These are phyloP conservation scores for Lomentospora prolificans DNA, from an alignment of 2,329 filamentous ascomycete genomes.

Conservation along the genomic window DNA sequence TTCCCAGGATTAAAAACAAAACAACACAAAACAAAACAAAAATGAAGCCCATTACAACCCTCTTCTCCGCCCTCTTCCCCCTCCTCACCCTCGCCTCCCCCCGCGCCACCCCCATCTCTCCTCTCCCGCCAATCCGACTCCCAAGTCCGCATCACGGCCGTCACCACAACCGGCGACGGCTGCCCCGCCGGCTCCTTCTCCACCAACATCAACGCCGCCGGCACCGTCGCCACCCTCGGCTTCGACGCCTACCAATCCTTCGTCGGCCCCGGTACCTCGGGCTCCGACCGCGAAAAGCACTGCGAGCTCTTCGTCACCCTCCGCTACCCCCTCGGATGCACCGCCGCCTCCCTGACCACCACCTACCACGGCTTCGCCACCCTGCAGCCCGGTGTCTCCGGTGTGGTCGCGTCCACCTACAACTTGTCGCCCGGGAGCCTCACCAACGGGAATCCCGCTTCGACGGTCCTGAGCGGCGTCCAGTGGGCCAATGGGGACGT, in stretches of 20 bases:
- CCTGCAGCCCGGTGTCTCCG: background rate
- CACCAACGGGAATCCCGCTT: background rate
- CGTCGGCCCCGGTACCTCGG: slow-evolving; percentile 1
- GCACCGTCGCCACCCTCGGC: slow-evolving; percentile 2
- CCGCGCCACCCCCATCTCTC: background rate
- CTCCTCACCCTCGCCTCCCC: background rate
- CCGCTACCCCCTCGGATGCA: slow-evolving; percentile 7
- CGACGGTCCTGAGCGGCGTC: background rate
- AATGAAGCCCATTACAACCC: slow-evolving; percentile 4
- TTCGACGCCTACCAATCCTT: slow-evolving; percentile 7
- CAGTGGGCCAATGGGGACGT: background rate
- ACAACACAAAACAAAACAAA: background rate
- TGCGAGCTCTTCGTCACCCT: slow-evolving; percentile 8
- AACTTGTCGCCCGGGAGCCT: background rate
- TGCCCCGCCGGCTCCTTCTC: slow-evolving; percentile 6
- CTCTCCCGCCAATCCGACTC: slow-evolving; percentile 5
- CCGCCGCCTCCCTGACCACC: background rate
- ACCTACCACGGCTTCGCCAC: slow-evolving; percentile 6
- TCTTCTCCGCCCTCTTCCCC: slow-evolving; percentile 6
- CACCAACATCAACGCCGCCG: background rate
- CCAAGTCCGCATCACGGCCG: background rate
- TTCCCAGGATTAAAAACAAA: no score
- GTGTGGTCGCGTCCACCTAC: background rate
- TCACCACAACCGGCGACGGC: slow-evolving; percentile 6
- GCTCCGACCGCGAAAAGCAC: slow-evolving; percentile 5